A percentile compares a stretch with the other conserved stretches of the same genome.
phyloP scores from a whole-genome alignment of 768 basidiomycete species.

The Gloeostereum incarnatum region DNA sequence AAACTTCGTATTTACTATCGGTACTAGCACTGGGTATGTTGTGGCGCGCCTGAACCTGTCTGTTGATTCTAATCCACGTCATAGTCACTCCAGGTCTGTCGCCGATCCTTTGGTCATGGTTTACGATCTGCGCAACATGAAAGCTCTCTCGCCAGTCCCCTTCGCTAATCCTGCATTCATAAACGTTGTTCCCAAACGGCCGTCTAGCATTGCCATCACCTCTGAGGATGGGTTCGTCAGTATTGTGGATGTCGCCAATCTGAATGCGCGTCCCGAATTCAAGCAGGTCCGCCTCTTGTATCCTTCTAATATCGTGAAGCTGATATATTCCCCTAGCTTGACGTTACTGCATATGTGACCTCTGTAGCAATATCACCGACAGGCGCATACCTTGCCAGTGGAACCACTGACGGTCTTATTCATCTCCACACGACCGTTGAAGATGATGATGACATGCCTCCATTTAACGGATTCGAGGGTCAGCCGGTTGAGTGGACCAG shows the following conservation, averaged over 20 bases:
- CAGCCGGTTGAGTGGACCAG: conserved; percentile 84
- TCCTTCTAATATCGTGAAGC: conserved; percentile 2
- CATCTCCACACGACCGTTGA: conserved; percentile 74
- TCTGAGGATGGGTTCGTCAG: conserved; percentile 81
- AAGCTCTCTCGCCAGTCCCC: conserved; percentile 74
- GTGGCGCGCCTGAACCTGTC: neutral
- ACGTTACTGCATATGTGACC: conserved; percentile 67
- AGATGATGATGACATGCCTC: conserved; percentile 43
- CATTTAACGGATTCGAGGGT: conserved; percentile 88
- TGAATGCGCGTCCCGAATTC: conserved; percentile 59
- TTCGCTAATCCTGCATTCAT: conserved; percentile 88
- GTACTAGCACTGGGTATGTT: conserved; percentile 71
- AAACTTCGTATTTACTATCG: conserved; percentile 79
- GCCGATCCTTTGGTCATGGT: conserved; percentile 92
- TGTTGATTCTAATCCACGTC: conserved; percentile 8
- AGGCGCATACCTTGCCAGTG: conserved; percentile 88
- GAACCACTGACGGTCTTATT: conserved; percentile 77
- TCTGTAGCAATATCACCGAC: conserved; percentile 77
- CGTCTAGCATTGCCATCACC: conserved; percentile 64
- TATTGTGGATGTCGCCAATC: conserved; percentile 72
- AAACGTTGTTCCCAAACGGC: conserved; percentile 66
- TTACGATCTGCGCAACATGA: conserved; percentile 81
- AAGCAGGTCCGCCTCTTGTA: conserved; percentile 52
- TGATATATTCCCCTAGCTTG: conserved; percentile 34
- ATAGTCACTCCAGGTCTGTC: conserved; percentile 77